Percentiles rank a stretch among this genome's conserved stretches.
Evolutionary conservation across 352 stramenopile species (phyloP).

Genomic region (Thraustochytrium sp.): DNA sequence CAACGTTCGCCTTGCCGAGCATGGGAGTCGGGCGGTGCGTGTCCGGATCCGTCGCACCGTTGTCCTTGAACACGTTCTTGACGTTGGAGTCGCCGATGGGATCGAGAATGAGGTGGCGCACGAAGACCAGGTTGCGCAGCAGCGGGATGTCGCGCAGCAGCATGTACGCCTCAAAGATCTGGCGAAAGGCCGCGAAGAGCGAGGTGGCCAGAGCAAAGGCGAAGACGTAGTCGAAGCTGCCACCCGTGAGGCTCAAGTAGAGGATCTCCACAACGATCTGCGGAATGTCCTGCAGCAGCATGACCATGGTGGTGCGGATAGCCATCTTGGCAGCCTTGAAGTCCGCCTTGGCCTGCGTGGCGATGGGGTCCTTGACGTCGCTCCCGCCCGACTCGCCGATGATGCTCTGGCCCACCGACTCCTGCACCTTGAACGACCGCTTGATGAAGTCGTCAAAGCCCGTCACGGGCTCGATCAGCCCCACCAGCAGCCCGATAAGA

Average conservation of each 20-base stretch:
- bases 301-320: neutral
- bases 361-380: neutral
- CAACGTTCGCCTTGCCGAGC: too few relatives aligned
- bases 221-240: neutral
- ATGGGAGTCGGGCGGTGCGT: too few relatives aligned
- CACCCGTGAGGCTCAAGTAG: neutral
- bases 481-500: neutral
- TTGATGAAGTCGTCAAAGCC: constrained; percentile 14
- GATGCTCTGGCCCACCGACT: neutral
- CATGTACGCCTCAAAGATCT: neutral
- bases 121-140: neutral
- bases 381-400: neutral
- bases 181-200: neutral
- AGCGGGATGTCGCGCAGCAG: neutral
- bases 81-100: neutral
- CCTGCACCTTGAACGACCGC: neutral
- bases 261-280: constrained; percentile 6
- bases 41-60: too few relatives aligned
- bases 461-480: neutral
- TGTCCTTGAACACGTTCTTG: too few relatives aligned
- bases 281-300: neutral
- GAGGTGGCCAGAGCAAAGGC: neutral
- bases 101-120: neutral
- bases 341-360: neutral
- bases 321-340: neutral